Base-by-base conservation (phyloP, 345 rosid species). In the Angophora floribunda region DNA sequence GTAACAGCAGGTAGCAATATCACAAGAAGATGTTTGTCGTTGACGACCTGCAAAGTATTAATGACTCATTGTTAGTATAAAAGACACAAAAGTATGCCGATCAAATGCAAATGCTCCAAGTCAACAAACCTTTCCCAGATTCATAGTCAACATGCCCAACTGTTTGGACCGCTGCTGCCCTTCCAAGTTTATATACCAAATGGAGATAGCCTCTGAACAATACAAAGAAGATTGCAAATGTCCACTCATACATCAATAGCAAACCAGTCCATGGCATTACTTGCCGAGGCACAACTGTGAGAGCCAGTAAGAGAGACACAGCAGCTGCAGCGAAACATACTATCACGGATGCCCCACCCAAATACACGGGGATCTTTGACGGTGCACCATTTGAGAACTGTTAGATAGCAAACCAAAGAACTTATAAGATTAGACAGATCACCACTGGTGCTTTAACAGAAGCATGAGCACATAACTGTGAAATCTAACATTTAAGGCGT, bases 231-330 rank as follows among this genome's bases (percentile, higher is more conserved):
- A 93, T 89, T 6, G 98, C 90, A 86, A 96, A 94, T 2, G 97
- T 96, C 99, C 97, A 96, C 91, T 97, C 99, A 63, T 94, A 97
- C 91, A 96, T 88, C 92, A 97, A 91, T 55, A 96, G 89, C 93
- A 97, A 88, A 85, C 98, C 99, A 70, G 97, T 96, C 99, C 98
- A 97, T 19, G 98, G 99, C 93, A 85, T 94, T 92, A 95, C 96
- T 94, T 96, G 99, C 52, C 92, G 96, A 78, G 98, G 99, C 89
- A 96, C 97, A 88, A 95, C 92, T 86, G 90, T 80, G 13, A 97
- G 90, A 89, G 97, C 91, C 86, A 96, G 88, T 85, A 94, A 98
- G 88, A 96, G 87, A 90, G 99, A 91, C 87, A 91, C 91, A 80
- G 93, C 45, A 79, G 88, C 92, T 87, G 94, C 93, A 86, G 89